A percentile compares a stretch with the other conserved stretches of the same genome.
Conservation (phyloP, 2,329 filamentous ascomycete genomes). For the Beauveria bassiana region DNA sequence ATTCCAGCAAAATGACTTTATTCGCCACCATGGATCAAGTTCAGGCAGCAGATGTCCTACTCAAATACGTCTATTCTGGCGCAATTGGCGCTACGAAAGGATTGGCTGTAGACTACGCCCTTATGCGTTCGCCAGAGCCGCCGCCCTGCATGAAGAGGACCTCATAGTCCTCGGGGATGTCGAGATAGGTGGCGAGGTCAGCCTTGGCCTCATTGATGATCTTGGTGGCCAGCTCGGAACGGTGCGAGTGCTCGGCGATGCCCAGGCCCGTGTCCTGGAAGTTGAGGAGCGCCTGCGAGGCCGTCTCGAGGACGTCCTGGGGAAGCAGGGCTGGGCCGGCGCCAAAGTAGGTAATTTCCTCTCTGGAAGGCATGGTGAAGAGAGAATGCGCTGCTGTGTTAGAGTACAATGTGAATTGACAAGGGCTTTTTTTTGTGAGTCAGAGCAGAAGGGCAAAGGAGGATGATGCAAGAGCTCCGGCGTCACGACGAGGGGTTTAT, state of each 20-base stretch:
- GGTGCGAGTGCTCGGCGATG: slow-evolving; percentile 78
- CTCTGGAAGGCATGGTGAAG: slow-evolving; percentile 56
- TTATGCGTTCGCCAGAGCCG: slow-evolving; percentile 58
- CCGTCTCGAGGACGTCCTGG: slow-evolving; percentile 69
- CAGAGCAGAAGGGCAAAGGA: background rate
- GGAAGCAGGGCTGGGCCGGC: slow-evolving; percentile 85
- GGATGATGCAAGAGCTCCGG: background rate
- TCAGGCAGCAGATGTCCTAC: no score
- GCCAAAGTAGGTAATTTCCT: slow-evolving; percentile 78
- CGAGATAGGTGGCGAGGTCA: slow-evolving; percentile 64
- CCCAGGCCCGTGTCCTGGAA: slow-evolving; percentile 75
- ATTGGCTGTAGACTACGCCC: no score
- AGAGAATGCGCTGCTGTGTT: background rate
- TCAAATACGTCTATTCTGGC: no score
- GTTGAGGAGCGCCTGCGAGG: slow-evolving; percentile 71
- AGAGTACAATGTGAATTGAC: background rate
- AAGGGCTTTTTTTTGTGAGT: background rate
- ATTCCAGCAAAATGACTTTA: no score
- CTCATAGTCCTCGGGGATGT: slow-evolving; percentile 81
- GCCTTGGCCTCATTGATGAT: slow-evolving; percentile 75
- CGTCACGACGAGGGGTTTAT: slow-evolving; percentile 10
- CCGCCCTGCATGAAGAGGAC: slow-evolving; percentile 83
- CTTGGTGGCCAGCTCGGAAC: slow-evolving; percentile 67
- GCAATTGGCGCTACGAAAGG: no score
- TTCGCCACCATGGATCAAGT: no score